Base-by-base conservation (phyloP, 129 eudicot genomes). In the Scalesia atractyloides region DNA sequence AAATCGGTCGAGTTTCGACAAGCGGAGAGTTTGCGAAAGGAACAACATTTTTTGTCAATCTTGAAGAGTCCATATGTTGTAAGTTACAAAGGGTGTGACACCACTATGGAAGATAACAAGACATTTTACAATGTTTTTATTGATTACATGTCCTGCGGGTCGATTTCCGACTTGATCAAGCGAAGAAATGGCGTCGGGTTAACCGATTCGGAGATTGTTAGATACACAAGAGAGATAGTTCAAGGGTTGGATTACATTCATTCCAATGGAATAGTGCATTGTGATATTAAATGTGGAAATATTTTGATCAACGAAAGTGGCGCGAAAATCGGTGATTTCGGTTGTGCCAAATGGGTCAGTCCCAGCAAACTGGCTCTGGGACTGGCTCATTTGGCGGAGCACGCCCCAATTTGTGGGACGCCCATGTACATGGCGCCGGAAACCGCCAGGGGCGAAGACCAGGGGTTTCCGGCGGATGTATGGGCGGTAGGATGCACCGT, bases 341-440 rank as follows among this genome's bases (percentile, higher is more conserved):
- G 97, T 17, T 91, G 93, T 20, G 90, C 97, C 9, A 86, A 81
- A 75, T 58, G 88, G 86, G 73, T 9, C 2, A 19, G 59, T 52
- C 10, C 46, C 46, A 41, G 8, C 11, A 8, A 41, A 0, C 46
- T 41, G 10, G 46, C 46, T 9, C 46, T 41, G n/a, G n/a, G n/a
- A n/a, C n/a, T n/a, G 46, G 12, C 46, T 12, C 46, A 41, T 41
- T 41, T 41, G 46, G 10, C 2, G 10, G 26, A 64, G 1, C 34
- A 14, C 67, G 68, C 58, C 26, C 74, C 65, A 57, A 56, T 84
- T 41, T 59, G 84, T 2, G 96, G 96, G 52, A 91, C 96, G 13
- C 97, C 97, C 49, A 59, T 84, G 82, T 91, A 69, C 60, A 88
- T 91, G 96, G 87, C 93, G 39, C 96, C 96, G 1, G 97, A 91